Evolutionary conservation across 805 yeast species (phyloP), one percentile per base, ranked within the genome.

Genomic region (Spathaspora hagerdaliae): DNA sequence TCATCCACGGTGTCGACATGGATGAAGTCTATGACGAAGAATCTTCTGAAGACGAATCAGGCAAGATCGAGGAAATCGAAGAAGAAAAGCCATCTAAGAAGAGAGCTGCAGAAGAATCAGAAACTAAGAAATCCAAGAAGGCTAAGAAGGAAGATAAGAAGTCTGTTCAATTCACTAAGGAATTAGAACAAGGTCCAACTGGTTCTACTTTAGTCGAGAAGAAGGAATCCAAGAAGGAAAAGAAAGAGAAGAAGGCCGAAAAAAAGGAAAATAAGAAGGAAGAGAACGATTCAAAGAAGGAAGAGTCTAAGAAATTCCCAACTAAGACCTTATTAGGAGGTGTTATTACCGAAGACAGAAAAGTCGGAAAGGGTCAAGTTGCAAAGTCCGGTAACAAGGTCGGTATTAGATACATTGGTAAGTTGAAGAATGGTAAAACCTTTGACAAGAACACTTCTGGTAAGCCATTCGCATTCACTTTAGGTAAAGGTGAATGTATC

Each of bases 401-500:
- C 54, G 95, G 96, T 65, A 91, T 94, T 71, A 83, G 99, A 77
- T 94, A 94, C 81, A 87, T 94, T 58, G 99, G 99, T 66, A 95
- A 94, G 77, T 83, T 94, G 69, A 85, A 87, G 75, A 90, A 91
- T 74, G 99, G 98, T 58, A 88, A 88, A 68, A 90, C 87, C 41
- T 94, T 94, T 56, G 99, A 94, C 79, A 91, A 92, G 71, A 94
- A 94, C 83, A 89, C 96, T 57, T 78, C 84, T 54, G 99, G 99
- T 61, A 92, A 89, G 77, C 99, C 99, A 62, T 94, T 94, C 70
- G 71, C 73, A 53, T 94, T 94, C 73, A 81, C 80, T 52, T 79
- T 94, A 58, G 99, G 99, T 61, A 87, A 85, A 68, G 99, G 98
- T 64, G 99, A 94, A 74, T 97, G 96, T 57, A 94, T 94, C 77